A percentile compares a stretch with the other conserved stretches of the same genome.
phyloP scores from a whole-genome alignment of 2,329 filamentous ascomycete genomes.

The Mariannaea elegans region DNA sequence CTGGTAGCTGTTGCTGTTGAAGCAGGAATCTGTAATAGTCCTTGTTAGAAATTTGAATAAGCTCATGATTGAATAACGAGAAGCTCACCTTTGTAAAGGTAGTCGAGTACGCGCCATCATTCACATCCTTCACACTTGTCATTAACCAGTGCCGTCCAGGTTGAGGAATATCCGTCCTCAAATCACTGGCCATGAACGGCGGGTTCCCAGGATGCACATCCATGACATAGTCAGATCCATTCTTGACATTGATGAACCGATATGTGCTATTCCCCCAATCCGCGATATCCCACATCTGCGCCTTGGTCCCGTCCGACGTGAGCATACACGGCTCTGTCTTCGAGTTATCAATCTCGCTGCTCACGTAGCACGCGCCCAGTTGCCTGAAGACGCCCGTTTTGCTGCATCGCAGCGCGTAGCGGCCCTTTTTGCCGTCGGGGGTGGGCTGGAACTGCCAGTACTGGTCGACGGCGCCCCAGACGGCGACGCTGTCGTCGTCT shows the following conservation, averaged over 20 bases:
- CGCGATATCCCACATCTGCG: constrained; percentile 47
- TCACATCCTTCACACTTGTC: constrained; percentile 40
- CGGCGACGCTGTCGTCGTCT: constrained; percentile 30
- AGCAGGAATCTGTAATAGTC: constrained; percentile 7
- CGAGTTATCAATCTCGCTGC: constrained; percentile 34
- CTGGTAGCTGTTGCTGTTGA: constrained; percentile 6
- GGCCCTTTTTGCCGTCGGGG: constrained; percentile 32
- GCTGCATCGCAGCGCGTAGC: constrained; percentile 44
- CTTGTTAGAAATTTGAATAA: too few species aligned
- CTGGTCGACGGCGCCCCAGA: constrained; percentile 27
- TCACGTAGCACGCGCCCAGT: constrained; percentile 41
- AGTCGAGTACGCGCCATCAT: constrained; percentile 47
- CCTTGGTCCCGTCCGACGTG: constrained; percentile 34
- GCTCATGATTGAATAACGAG: too few species aligned
- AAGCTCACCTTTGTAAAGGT: constrained; percentile 41
- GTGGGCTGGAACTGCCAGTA: constrained; percentile 45
- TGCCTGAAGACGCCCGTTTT: constrained; percentile 41
- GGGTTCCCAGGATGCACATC: constrained; percentile 45
- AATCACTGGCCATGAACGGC: constrained; percentile 43
- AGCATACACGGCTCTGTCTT: constrained; percentile 44
- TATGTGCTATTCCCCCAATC: constrained; percentile 43
- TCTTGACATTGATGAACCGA: constrained; percentile 43
- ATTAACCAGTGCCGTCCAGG: constrained; percentile 47
- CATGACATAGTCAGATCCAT: constrained; percentile 44
- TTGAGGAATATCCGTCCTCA: constrained; percentile 35